Evolutionary conservation across 352 stramenopile genomes (phyloP).

Genomic region (Phytophthora nicotianae): DNA sequence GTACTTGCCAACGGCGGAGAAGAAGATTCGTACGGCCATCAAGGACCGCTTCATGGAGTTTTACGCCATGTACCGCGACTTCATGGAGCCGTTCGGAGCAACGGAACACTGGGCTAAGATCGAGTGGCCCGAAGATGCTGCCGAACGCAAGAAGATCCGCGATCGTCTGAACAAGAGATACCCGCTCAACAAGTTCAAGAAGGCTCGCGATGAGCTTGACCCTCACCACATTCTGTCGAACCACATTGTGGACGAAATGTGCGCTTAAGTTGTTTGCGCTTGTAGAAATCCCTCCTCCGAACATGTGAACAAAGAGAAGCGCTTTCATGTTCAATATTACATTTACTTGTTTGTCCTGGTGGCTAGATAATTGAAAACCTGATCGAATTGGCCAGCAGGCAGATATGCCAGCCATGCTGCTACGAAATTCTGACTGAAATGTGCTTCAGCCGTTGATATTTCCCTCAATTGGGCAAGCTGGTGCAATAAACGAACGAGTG

Average conservation of each 20-base stretch:
- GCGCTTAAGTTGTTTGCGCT: conserved; percentile 24
- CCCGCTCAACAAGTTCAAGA: conserved; percentile 91
- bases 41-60: conserved; percentile 94
- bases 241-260: conserved; percentile 85
- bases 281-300: conserved; percentile 14
- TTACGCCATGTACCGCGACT: conserved; percentile 86
- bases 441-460: conserved; percentile 8
- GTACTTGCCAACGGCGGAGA: conserved; percentile 90
- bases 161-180: conserved; percentile 82
- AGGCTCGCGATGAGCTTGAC: conserved; percentile 89
- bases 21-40: conserved; percentile 71
- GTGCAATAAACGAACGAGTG: conserved; percentile 42
- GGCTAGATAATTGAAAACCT: conserved; percentile 33
- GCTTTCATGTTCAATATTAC: conserved; percentile 17
- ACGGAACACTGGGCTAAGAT: conserved; percentile 98
- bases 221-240: conserved; percentile 94
- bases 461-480: conserved; percentile 22
- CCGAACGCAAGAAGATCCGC: conserved; percentile 58
- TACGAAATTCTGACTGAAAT: conserved; percentile 35
- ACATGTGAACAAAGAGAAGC: conserved; percentile 19
- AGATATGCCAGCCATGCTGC: conserved; percentile 43
- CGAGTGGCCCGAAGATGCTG: conserved; percentile 77
- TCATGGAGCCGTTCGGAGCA: conserved; percentile 89
- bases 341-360: conserved; percentile 20
- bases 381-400: conserved; percentile 29